Evolutionary conservation across 257 asterid genomes (phyloP), one percentile per base, ranked within the genome.

Genomic region (Capsicum rhomboideum): DNA sequence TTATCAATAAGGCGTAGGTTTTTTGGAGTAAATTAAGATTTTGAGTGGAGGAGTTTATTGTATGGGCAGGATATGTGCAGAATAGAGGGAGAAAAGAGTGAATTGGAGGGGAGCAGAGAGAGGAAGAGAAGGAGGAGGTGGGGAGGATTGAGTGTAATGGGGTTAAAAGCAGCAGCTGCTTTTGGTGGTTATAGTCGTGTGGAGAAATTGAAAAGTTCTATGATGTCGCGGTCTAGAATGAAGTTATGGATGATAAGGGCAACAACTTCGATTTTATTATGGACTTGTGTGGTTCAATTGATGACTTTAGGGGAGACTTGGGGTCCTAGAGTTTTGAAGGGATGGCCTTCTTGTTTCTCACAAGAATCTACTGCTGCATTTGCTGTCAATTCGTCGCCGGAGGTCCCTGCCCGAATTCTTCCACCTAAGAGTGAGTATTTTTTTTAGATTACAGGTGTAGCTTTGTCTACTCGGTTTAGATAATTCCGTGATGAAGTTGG

Each of bases 181-280:
- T 87, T 91, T 59, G 92, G 92, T 29, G 92, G 92, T 29, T 91
- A 91, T 8, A 89, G 92, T 13, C 89, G 94, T 79, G 91, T 93
- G 87, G 97, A 94, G 91, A 94, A 91, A 91, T 83, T 93, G 84
- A 92, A 90, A 86, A 89, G 90, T 79, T 92, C 96, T 4, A 82
- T 92, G 91, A 89, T 92, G 26, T 96, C 99, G 20, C 85, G 95
- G 86, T 91, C 98, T 10, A 89, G 97, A 82, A 92, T 93, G 98
- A 96, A 94, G 93, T 92, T 96, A 10, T 96, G 99, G 99, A 93
- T 92, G 85, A 91, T 96, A 52, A 90, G 99, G 85, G 98, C 96
- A 11, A 93, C 95, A 1, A 93, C 98, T 1, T 89, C 97, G 37
- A 71, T 96, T 84, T 82, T 96, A 90, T 87, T 96, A 64, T 96